Percentiles rank a stretch among this genome's conserved stretches.
Evolutionary conservation across 2,329 filamentous ascomycete genomes (phyloP).

Genomic region (Ophiocordyceps camponoti-rufipedis): DNA sequence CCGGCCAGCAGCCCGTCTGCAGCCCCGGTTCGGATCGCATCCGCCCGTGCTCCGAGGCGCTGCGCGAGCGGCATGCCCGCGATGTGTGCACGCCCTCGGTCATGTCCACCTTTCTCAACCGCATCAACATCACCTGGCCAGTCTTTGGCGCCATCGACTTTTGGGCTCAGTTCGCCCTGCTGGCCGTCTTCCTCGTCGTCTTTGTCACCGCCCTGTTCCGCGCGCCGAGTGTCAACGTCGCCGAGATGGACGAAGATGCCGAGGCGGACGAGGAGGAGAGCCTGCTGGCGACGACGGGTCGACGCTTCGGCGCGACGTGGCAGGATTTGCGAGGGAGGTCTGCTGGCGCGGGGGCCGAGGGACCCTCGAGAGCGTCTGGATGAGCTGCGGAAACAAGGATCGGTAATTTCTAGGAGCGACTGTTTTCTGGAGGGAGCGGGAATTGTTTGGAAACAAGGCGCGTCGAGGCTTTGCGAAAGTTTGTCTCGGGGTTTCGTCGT

Average conservation of each 20-base stretch:
- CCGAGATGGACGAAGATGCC: conserved; percentile 70
- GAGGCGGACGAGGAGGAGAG: conserved; percentile 91
- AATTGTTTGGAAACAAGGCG: not conserved
- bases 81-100: conserved; percentile 81
- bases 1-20: conserved; percentile 59
- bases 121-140: conserved; percentile 83
- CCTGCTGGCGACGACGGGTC: conserved; percentile 63
- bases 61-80: conserved; percentile 50
- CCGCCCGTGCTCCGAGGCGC: conserved; percentile 63
- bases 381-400: not conserved
- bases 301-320: conserved; percentile 75
- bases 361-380: not conserved
- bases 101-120: conserved; percentile 83
- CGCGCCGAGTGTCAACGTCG: conserved; percentile 58
- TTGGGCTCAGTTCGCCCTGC: conserved; percentile 88
- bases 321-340: conserved; percentile 55
- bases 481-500: not conserved
- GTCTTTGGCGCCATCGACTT: conserved; percentile 88
- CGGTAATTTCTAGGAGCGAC: not conserved
- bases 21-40: conserved; percentile 51
- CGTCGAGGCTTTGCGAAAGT: not conserved
- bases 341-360: conserved; percentile 1
- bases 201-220: conserved; percentile 66
- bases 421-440: not conserved
- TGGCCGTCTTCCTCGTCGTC: conserved; percentile 67